Evolutionary conservation across 1,284 basidiomycete genomes (phyloP), one percentile per base, ranked within the genome.

Genomic region (Puccinia hordei): DNA sequence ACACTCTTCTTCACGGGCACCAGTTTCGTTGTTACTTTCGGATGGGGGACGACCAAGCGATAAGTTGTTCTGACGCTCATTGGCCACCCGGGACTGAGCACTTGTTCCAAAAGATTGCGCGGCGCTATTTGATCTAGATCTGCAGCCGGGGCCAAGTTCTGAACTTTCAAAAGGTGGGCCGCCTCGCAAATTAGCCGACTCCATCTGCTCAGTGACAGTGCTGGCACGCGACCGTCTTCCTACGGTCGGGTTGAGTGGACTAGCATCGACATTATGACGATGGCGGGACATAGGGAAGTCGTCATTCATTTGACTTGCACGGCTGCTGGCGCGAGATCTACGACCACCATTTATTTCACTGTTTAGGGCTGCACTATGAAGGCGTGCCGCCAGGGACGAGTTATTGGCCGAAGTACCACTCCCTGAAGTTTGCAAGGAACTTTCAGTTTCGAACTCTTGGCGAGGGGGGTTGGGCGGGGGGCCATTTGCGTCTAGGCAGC

Each of bases 331-430:
- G 13, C 77, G 51, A 17, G 77, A 80, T 63, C 77, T 55, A 22
- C 68, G 59, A 12, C 77, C 77, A 35, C 68, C 68, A 30, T 80
- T 80, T 19, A 80, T 55, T 44, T 80, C 77, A 33, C 77, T 73
- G 17, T 80, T 80, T 0, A 80, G 44, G 8, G 77, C 77, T 30
- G 77, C 77, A 65, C 68, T 72, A 24, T 80, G 77, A 35, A 80
- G 66, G 30, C 77, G 65, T 24, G 77, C 69, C 17, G 77, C 38
- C 41, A 80, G 51, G 15, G 69, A 30, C 3, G 30, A 68, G 27
- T 80, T 69, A 53, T 65, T 61, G 19, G 22, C 24, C 2, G 46
- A 46, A 30, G 10, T 22, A n/a, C 24, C 53, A 13, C 49, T 22
- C 6, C 53, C 55, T 57, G 53, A 73, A 59, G 38, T 38, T 27